phyloP scores from a whole-genome alignment of 164 flowering plant species.

The Malania oleifera region DNA sequence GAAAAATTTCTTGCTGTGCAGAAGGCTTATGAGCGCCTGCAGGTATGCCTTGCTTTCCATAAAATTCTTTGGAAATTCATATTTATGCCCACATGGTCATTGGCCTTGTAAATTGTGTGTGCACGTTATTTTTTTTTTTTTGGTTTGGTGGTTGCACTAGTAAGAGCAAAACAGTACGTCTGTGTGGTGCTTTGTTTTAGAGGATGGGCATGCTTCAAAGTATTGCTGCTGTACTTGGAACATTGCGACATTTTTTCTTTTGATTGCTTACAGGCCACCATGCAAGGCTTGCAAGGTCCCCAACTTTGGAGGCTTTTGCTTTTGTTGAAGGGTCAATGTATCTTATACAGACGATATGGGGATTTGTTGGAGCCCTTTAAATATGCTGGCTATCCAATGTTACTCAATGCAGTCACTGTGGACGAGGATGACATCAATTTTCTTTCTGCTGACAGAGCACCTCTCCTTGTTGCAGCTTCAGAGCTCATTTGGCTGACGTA shows the following conservation, averaged over 20 bases:
- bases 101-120: too few relatives aligned
- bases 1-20: conserved; percentile 97
- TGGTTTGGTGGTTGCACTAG: too few relatives aligned
- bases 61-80: too few relatives aligned
- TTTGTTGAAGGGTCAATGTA: conserved; percentile 92
- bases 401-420: conserved; percentile 90
- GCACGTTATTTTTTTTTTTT: too few relatives aligned
- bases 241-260: background rate
- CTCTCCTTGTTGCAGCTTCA: conserved; percentile 95
- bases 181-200: too few relatives aligned
- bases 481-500: conserved; percentile 97
- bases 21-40: conserved; percentile 97
- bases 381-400: conserved; percentile 99
- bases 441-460: conserved; percentile 86
- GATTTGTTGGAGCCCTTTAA: conserved; percentile 89
- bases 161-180: too few relatives aligned
- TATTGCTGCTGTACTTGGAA: background rate
- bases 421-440: conserved; percentile 93
- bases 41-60: conserved; percentile 40
- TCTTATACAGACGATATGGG: conserved; percentile 88
- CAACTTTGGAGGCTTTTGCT: conserved; percentile 95
- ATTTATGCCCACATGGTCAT: too few relatives aligned
- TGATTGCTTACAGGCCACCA: conserved; percentile 65
- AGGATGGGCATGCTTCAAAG: background rate
- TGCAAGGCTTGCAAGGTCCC: conserved; percentile 99